phyloP scores from a whole-genome alignment of 1,284 basidiomycete genomes.

The Irpex sp. region DNA sequence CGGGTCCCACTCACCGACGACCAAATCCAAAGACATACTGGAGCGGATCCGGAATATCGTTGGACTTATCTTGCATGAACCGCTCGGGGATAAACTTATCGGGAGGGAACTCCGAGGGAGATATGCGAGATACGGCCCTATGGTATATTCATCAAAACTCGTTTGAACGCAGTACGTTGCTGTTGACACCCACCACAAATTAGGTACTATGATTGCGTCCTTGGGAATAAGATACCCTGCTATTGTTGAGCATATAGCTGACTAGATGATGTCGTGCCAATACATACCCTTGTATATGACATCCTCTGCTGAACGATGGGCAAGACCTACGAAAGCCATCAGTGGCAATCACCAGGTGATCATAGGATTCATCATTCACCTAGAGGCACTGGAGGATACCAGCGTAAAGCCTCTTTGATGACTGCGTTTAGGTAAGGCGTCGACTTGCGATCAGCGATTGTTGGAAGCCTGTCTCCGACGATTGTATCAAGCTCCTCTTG shows the following conservation, averaged over 20 bases:
- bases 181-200: neutral
- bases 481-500: conserved; percentile 27
- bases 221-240: neutral
- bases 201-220: neutral
- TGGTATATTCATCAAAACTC: neutral
- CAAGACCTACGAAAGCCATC: neutral
- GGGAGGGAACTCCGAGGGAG: neutral
- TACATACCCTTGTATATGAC: neutral
- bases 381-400: conserved; percentile 15
- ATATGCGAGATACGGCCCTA: neutral
- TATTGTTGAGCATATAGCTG: too few relatives aligned
- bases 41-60: neutral
- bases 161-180: neutral
- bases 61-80: neutral
- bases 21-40: neutral
- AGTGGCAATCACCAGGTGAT: too few relatives aligned
- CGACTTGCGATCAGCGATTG: conserved; percentile 20
- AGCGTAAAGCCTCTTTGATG: conserved; percentile 28
- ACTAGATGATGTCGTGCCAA: too few relatives aligned
- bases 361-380: neutral
- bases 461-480: conserved; percentile 25
- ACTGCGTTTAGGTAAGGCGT: conserved; percentile 27
- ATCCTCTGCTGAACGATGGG: neutral
- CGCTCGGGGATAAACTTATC: neutral
- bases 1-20: neutral